Conservation (phyloP, 441 rosid species). For the Populus hybrid region DNA sequence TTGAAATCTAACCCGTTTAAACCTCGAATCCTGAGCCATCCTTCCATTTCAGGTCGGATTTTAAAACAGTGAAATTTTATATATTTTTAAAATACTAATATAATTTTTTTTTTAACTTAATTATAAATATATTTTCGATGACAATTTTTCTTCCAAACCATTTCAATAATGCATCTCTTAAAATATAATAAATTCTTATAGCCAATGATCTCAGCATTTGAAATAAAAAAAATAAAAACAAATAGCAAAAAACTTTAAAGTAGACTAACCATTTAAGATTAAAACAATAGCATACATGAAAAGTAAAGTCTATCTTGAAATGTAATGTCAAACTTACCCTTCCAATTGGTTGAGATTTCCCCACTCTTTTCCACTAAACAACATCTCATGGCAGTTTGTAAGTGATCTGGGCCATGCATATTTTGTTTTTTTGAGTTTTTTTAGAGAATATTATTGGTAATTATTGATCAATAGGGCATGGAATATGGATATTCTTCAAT, state of each 20-base stretch:
- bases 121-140: too few species aligned
- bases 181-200: too few species aligned
- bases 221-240: too few species aligned
- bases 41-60: too few species aligned
- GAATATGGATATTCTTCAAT: conserved; percentile 25
- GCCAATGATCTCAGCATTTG: neutral
- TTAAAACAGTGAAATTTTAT: too few species aligned
- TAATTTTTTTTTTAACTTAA: too few species aligned
- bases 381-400: neutral
- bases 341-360: neutral
- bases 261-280: neutral
- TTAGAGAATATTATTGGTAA: too few species aligned
- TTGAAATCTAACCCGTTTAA: too few species aligned
- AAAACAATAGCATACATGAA: neutral
- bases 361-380: neutral
- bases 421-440: neutral
- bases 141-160: too few species aligned
- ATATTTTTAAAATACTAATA: too few species aligned
- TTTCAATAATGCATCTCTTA: too few species aligned
- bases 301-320: neutral
- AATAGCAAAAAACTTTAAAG: too few species aligned
- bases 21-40: fast-evolving
- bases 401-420: neutral
- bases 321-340: neutral
- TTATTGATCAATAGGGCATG: neutral